Conservation (phyloP, 108 stramenopile species). For the Hondaea fermentalgiana region DNA sequence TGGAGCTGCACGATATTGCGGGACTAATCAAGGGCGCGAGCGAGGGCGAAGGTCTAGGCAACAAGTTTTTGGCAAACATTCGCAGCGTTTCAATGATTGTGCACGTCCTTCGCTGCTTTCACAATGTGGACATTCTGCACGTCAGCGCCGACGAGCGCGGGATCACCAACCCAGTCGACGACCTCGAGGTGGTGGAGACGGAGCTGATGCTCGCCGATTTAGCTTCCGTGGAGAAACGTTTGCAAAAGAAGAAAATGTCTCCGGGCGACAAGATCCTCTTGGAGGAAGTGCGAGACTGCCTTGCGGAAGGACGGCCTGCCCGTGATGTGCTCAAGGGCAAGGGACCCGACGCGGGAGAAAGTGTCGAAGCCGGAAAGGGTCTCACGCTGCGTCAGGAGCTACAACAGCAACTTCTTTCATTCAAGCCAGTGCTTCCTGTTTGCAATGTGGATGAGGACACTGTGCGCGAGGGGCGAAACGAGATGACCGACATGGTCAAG, state of each 20-base stretch:
- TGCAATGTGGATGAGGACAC: constrained; percentile 93
- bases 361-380: constrained; percentile 53
- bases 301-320: constrained; percentile 69
- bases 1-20: constrained; percentile 98
- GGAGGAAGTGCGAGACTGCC: constrained; percentile 63
- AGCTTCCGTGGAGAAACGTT: constrained; percentile 82
- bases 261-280: constrained; percentile 67
- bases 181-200: constrained; percentile 92
- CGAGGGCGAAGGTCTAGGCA: constrained; percentile 94
- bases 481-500: constrained; percentile 68
- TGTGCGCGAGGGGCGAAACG: constrained; percentile 74
- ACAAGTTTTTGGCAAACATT: constrained; percentile 94
- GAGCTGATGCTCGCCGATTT: constrained; percentile 92
- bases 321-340: constrained; percentile 52
- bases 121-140: constrained; percentile 94
- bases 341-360: constrained; percentile 36
- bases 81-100: constrained; percentile 75
- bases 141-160: constrained; percentile 57
- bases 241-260: constrained; percentile 45
- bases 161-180: constrained; percentile 76
- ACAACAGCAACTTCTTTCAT: constrained; percentile 73
- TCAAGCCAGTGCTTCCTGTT: constrained; percentile 90
- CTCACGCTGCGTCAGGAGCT: neutral
- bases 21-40: constrained; percentile 96
- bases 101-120: constrained; percentile 89